A percentile compares a stretch with the other conserved stretches of the same genome.
Conservation (phyloP, 345 rosid species). For the Brassica napus region Da-Ae NC_063440.1:24454001-24454500, state of each 20-base stretch:
- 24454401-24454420: not conserved
- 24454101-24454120: conserved; percentile 24
- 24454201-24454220: conserved; percentile 22
- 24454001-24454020: conserved; percentile 8
- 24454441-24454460: too few species aligned
- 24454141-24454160: conserved; percentile 37
- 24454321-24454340: conserved; percentile 16
- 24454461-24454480: too few species aligned
- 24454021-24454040: conserved; percentile 24
- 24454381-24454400: not conserved
- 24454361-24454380: not conserved
- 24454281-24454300: conserved; percentile 30
- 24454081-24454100: conserved; percentile 28
- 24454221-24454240: conserved; percentile 38
- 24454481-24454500: too few species aligned
- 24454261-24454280: conserved; percentile 31
- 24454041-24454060: conserved; percentile 37
- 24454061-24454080: conserved; percentile 25
- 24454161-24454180: conserved; percentile 44
- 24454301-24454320: conserved; percentile 1
- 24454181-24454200: conserved; percentile 28
- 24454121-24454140: conserved; percentile 43
- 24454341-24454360: conserved; percentile 16
- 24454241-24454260: conserved; percentile 33
- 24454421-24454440: too few species aligned